phyloP scores from a whole-genome alignment of 345 rosid species.

The Eucalyptus cloeziana region DNA sequence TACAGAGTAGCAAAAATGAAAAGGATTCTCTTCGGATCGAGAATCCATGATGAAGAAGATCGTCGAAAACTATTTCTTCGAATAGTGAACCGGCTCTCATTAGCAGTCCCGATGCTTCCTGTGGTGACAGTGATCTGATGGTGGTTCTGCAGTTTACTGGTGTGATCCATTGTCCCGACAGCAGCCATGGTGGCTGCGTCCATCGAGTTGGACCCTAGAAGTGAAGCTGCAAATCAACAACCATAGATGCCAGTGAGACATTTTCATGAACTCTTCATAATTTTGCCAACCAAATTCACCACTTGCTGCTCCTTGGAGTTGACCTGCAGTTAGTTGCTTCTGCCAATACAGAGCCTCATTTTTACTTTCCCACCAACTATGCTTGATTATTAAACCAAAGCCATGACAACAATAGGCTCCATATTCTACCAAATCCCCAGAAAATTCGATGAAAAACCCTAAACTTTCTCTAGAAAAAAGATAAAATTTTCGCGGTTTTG shows the following conservation, averaged over 20 bases:
- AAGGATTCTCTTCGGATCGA: conserved; percentile 86
- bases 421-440: not conserved
- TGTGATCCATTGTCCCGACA: conserved; percentile 20
- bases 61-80: conserved; percentile 74
- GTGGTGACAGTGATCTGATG: conserved; percentile 78
- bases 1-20: conserved; percentile 85
- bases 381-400: not conserved
- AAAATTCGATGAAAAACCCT: not conserved
- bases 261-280: not conserved
- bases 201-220: not conserved
- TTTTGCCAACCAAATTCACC: not conserved
- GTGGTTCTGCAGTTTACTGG: conserved; percentile 23
- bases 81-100: conserved; percentile 26
- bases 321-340: not conserved
- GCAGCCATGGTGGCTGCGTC: not conserved
- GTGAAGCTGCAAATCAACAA: not conserved
- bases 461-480: not conserved
- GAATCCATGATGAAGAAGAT: conserved; percentile 35
- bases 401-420: not conserved
- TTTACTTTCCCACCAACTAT: not conserved
- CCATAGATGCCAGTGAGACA: not conserved
- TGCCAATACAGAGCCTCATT: not conserved
- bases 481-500: not conserved
- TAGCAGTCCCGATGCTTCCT: conserved; percentile 10
- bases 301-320: not conserved